Base-by-base conservation (phyloP, 2,329 filamentous ascomycete species). In the Nigrograna mackinnonii region DNA sequence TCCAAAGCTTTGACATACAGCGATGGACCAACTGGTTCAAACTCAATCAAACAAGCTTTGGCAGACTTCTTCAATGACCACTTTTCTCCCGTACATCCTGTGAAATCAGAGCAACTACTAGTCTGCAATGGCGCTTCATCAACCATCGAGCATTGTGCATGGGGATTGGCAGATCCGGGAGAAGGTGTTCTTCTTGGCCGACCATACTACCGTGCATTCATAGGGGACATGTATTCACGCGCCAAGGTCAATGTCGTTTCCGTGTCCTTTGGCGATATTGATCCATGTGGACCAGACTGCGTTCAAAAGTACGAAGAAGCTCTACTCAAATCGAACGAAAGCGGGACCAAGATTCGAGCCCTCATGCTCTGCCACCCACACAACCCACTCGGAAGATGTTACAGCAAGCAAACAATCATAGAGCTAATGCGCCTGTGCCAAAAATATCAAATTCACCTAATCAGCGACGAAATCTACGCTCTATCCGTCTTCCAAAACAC, bases 391-490 rank as follows among this genome's bases (percentile, higher is more conserved):
- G 56, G 58, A 18, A 47, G 50, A 41, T 54, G 59, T 46, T 68
- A 66, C 26, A 44, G 60, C 18, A 9, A 11, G 9, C 18, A 36
- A 6, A 36, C 34, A 2, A 62, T 64, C 6, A 46, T 79, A 9
- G 45, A 70, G 1, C 57, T 77, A 21, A 74, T 81, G 69, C 52
- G 57, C 3, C 47, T 81, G 19, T 81, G 78, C 47, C 67, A 78
- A 39, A 68, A 70, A 41, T 63, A 80, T 47, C 45, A 67, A 4
- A 58, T 82, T 2, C 78, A 82, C 50, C 60, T 82, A 21, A 71
- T 83, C 60, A 75, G 72, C 50, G 79, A 83, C 52, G 80, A 83
- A 54, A 75, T 83, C 18, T 83, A 83, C 50, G 79, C 78, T 1
- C 54, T 80, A 3, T 81, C 79, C 0, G 61, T 74, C 2, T 83